Evolutionary conservation across 768 basidiomycete genomes (phyloP), one percentile per base, ranked within the genome.

Genomic region (Gymnopilus dilepis): DNA sequence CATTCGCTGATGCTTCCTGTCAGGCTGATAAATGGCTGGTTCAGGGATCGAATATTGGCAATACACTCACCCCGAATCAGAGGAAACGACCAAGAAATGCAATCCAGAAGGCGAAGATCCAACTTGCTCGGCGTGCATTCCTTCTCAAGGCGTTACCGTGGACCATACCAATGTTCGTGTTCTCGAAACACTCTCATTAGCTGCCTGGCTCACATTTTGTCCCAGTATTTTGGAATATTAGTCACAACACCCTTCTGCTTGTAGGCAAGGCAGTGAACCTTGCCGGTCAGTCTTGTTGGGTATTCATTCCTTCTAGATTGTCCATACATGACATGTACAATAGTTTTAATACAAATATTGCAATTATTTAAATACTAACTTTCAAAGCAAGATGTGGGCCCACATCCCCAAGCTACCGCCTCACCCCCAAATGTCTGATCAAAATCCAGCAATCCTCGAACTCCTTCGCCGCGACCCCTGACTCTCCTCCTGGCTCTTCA

Each of bases 11-110:
- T n/a, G n/a, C 17, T 11, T 30, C 4, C 3, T 33, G 42, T 55
- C 11, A 37, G 11, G 9, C 9, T 37, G 34, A 37, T n/a, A n/a
- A n/a, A n/a, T n/a, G n/a, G n/a, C n/a, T n/a, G n/a, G 19, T 37
- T 26, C 34, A 84, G 82, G 83, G 0, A 68, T 83, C 50, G 83
- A 84, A 67, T 84, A 84, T 61, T 85, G 83, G 84, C 78, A 81
- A 64, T 74, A 75, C 33, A 67, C 65, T 5, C 77, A 80, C 40
- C 84, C 84, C 4, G 53, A 78, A 0, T 77, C 76, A 5, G 70
- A 74, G 28, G 72, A 75, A 13, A 84, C 76, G 4, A 82, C 80
- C 0, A 64, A 76, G 5, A 72, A 76, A 62, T 85, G 83, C 62
- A 71, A 76, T 34, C 68, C 73, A 0, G 73, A 79, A 37, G 84